Base-by-base conservation (phyloP, 441 rosid species). In the Biscutella laevigata region DNA sequence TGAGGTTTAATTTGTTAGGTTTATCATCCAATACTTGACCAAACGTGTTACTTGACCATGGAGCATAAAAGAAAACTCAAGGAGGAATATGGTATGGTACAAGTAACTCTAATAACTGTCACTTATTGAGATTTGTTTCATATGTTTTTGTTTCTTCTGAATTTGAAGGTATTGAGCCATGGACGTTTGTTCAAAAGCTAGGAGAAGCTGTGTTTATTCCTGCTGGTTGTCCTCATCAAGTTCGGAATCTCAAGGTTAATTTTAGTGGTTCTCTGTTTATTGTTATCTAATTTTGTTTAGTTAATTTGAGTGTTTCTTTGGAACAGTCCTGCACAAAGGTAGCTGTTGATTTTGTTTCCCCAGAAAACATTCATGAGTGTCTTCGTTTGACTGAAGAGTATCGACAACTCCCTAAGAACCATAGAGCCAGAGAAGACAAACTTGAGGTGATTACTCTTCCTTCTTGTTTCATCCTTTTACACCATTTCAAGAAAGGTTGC, bases 181-280 rank as follows among this genome's bases (percentile, higher is more conserved):
- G 98, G 98, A 86, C 95, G 14, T 92, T 92, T 53, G 83, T 73
- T 35, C 98, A 88, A 53, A 66, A 53, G 27, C 66, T 84, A 7
- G 97, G 97, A 33, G 95, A 88, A 53, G 98, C 96, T 5, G 91
- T 91, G 32, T 88, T 88, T 47, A 88, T 91, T 36, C 98, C 98
- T 0, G 91, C 95, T 0, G 98, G 98, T 53, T 91, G 98, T 66
- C 96, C 98, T 1, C 95, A 92, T 68, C 98, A 92, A 82, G 98
- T 92, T 34, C 71, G 97, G 41, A 92, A 92, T 61, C 89, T 88
- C 21, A 86, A 79, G 97, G 98, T 86, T 40, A 40, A 11, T 48
- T 41, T 52, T 45, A 39, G 9, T 46, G 20, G 7, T 9, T 19
- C n/a, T 6, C 2, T 34, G 61, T 25, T 33, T n/a, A n/a, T 17